Percentiles rank a stretch among this genome's conserved stretches.
These are phyloP conservation scores for Trypanosoma melophagium DNA, from an alignment of 208 protist species.

Conservation along the genomic window DNA sequence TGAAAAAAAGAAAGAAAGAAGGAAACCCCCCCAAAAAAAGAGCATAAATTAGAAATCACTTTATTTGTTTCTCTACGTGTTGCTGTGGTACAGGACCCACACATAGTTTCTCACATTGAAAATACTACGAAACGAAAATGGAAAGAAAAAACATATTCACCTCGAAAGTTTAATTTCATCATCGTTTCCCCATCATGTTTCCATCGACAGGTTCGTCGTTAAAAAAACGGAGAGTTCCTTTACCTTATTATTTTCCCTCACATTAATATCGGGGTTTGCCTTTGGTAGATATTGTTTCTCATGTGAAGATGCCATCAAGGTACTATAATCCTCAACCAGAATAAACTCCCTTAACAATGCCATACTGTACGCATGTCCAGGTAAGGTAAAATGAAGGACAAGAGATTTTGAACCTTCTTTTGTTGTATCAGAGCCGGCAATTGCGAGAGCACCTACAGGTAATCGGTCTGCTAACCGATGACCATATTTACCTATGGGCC, in stretches of 20 bases:
- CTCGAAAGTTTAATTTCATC: background rate
- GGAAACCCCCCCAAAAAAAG: background rate
- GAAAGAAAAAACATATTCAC: background rate
- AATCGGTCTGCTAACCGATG: constrained; percentile 60
- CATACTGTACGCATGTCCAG: constrained; percentile 37
- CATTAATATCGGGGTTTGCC: background rate
- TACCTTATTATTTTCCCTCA: background rate
- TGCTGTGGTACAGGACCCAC: background rate
- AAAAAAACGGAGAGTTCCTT: background rate
- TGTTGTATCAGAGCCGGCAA: constrained; percentile 26
- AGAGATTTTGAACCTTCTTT: constrained; percentile 32
- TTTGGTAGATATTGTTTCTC: background rate
- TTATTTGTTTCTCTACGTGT: background rate
- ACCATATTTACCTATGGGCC: constrained; percentile 68
- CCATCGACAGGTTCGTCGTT: constrained; percentile 17
- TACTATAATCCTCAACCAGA: constrained; percentile 21
- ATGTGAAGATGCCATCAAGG: background rate
- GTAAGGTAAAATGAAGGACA: constrained; percentile 72
- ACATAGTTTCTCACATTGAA: no score
- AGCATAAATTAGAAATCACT: background rate
- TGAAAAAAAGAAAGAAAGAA: constrained; percentile 14
- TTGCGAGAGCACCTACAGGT: constrained; percentile 54
- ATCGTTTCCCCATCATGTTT: constrained; percentile 21
- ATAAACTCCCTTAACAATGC: constrained; percentile 61
- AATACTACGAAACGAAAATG: no score